These are phyloP conservation scores for Leishmania arabica DNA, from an alignment of 208 protist species.

Conservation along the genomic window DNA sequence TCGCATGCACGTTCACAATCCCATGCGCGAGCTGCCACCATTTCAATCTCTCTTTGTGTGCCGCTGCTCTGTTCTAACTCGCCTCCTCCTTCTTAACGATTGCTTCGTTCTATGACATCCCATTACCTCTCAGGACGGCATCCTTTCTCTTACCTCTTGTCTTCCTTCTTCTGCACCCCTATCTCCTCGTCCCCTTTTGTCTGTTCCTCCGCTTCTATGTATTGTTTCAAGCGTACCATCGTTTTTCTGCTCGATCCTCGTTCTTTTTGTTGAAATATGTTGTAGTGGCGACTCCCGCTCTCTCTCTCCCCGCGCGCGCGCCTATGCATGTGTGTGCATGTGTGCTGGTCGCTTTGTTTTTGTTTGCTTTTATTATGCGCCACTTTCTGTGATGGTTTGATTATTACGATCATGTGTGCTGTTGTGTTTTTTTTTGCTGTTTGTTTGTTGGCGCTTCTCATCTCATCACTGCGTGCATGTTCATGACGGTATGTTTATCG, in stretches of 20 bases:
- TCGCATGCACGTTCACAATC: not conserved
- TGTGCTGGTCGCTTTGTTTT: not conserved
- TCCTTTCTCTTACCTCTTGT: not conserved
- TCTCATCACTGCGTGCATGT: not conserved
- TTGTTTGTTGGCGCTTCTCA: not conserved
- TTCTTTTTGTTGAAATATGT: not conserved
- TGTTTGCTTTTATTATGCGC: not conserved
- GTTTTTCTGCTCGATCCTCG: not conserved
- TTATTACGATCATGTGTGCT: not conserved
- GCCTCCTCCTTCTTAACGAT: not conserved
- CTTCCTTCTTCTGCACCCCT: not conserved
- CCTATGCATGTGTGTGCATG: not conserved
- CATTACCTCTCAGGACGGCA: not conserved
- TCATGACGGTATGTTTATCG: not conserved
- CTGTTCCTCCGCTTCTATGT: not conserved
- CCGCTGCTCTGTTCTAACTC: slow-evolving; percentile 3
- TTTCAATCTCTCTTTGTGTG: not conserved
- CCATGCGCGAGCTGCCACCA: not conserved
- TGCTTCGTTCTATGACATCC: not conserved
- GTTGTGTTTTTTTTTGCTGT: not conserved
- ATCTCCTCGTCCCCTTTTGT: not conserved
- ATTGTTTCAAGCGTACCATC: not conserved
- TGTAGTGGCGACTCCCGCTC: not conserved
- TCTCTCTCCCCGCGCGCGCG: not conserved
- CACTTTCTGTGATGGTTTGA: not conserved